Evolutionary conservation across 768 basidiomycete species (phyloP).

Genomic region (Pleurotus tuoliensis): DNA sequence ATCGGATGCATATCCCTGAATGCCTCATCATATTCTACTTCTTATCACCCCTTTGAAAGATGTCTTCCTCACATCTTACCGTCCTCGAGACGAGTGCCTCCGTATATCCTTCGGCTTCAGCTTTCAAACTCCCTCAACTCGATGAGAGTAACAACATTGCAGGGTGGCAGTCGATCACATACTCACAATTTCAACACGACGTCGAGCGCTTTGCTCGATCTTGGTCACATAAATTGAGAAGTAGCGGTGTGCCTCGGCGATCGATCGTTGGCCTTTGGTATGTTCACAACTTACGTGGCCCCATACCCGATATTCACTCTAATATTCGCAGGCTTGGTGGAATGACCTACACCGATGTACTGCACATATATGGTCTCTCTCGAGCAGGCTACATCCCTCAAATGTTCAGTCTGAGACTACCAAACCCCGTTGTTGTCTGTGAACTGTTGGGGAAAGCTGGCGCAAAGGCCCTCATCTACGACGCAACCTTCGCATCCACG

Average conservation of each 20-base stretch:
- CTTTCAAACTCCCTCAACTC: constrained; percentile 57
- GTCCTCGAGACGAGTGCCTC: constrained; percentile 56
- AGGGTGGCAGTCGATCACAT: constrained; percentile 61
- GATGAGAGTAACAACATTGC: constrained; percentile 39
- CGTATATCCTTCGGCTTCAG: constrained; percentile 43
- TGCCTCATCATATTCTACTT: not conserved
- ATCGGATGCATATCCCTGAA: constrained; percentile 7
- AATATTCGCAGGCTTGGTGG: constrained; percentile 57
- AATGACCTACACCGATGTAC: constrained; percentile 64
- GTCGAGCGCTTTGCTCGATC: constrained; percentile 63
- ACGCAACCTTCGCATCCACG: constrained; percentile 47
- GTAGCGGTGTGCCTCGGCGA: constrained; percentile 41
- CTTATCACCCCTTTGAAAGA: constrained; percentile 13
- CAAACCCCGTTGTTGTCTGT: constrained; percentile 66
- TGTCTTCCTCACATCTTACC: constrained; percentile 56
- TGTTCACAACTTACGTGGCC: constrained; percentile 17
- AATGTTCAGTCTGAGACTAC: constrained; percentile 73
- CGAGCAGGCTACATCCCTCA: constrained; percentile 78
- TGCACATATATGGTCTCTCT: constrained; percentile 73
- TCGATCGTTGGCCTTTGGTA: constrained; percentile 76
- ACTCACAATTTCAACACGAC: constrained; percentile 57
- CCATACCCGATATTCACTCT: constrained; percentile 7
- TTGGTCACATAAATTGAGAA: constrained; percentile 51
- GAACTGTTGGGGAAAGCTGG: constrained; percentile 63
- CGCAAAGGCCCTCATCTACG: constrained; percentile 63